Conservation (phyloP, 768 basidiomycete species). For the Candolleomyces eurysporus region DNA sequence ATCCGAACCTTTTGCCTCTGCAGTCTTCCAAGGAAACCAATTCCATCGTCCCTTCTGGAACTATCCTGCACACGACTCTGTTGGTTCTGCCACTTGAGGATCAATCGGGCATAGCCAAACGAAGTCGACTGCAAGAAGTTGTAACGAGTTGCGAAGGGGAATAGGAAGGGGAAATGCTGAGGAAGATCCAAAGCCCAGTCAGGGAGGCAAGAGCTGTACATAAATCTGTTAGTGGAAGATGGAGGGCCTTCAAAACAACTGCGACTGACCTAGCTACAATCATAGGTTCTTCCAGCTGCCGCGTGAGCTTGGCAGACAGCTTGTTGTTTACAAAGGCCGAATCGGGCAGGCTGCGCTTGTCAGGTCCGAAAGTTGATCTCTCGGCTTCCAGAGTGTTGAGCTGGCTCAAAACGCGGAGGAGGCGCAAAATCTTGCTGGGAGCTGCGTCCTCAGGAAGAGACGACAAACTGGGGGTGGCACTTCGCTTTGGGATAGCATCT, state of each 20-base stretch:
- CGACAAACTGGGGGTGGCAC: slow-evolving; percentile 65
- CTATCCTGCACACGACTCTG: slow-evolving; percentile 76
- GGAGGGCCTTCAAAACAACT: background rate
- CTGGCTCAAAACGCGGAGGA: slow-evolving; percentile 84
- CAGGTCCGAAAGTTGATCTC: slow-evolving; percentile 46
- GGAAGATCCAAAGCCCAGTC: slow-evolving; percentile 97
- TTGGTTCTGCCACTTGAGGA: slow-evolving; percentile 92
- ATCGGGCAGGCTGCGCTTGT: slow-evolving; percentile 65
- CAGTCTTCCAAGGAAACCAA: slow-evolving; percentile 88
- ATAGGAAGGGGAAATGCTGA: slow-evolving; percentile 96
- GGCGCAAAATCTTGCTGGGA: slow-evolving; percentile 86
- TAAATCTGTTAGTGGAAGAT: slow-evolving; percentile 6
- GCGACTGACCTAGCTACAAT: slow-evolving; percentile 86
- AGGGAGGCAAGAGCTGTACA: slow-evolving; percentile 82
- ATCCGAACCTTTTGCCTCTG: slow-evolving; percentile 97
- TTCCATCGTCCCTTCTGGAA: slow-evolving; percentile 83
- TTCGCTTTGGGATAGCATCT: slow-evolving; percentile 44
- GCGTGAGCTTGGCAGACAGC: slow-evolving; percentile 93
- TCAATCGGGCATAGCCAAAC: slow-evolving; percentile 94
- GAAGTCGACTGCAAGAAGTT: slow-evolving; percentile 97
- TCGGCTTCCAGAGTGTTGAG: slow-evolving; percentile 75
- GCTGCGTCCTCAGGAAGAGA: slow-evolving; percentile 83
- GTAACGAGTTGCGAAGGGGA: slow-evolving; percentile 97
- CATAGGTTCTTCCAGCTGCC: slow-evolving; percentile 97
- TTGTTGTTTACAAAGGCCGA: slow-evolving; percentile 97